Base-by-base conservation (phyloP, 768 basidiomycete genomes). In the Leccinum sublutescens region DNA sequence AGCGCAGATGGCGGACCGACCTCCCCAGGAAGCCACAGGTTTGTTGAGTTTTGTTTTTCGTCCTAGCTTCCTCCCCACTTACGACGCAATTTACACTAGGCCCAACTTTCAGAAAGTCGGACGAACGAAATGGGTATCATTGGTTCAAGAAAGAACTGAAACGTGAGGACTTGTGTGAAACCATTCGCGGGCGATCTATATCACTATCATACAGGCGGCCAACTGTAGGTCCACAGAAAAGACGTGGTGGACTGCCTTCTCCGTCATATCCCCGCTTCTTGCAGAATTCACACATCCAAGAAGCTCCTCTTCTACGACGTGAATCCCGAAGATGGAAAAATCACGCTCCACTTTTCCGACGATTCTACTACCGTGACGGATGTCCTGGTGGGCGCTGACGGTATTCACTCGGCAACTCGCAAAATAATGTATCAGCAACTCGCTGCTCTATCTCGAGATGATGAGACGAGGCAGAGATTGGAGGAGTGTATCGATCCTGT, bases 211-310 rank as follows among this genome's bases (percentile, higher is more conserved):
- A 15, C 21, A 79, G 76, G 68, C 29, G 73, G 72, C 10, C n/a
- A 62, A 0, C 51, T 72, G 12, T 47, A 60, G 8, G 68, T 78
- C 50, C 79, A 80, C 53, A 68, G 79, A 59, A 75, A 72, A 11
- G 75, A 79, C 29, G 52, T 80, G 1, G 72, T 78, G 19, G 57
- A 70, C 17, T 63, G 69, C 1, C 67, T 80, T 23, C 43, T 72
- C 4, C 68, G 64, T 21, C 68, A 74, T 15, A 49, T 77, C 29
- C 57, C 68, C 2, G 50, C 61, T 5, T 60, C 63, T 11, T 75
- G 71, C 55, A 64, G 65, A 31, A 52, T 77, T 3, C 75, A 77
- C 45, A 68, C 74, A 11, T 74, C 74, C 1, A 75, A 77, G 60
- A 71, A 71, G 25, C 69, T 80, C 2, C n/a, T 62, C 10, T 68